Evolutionary conservation across 164 flowering plant genomes (phyloP).

Genomic region (Magnolia kwangsiensis): DNA sequence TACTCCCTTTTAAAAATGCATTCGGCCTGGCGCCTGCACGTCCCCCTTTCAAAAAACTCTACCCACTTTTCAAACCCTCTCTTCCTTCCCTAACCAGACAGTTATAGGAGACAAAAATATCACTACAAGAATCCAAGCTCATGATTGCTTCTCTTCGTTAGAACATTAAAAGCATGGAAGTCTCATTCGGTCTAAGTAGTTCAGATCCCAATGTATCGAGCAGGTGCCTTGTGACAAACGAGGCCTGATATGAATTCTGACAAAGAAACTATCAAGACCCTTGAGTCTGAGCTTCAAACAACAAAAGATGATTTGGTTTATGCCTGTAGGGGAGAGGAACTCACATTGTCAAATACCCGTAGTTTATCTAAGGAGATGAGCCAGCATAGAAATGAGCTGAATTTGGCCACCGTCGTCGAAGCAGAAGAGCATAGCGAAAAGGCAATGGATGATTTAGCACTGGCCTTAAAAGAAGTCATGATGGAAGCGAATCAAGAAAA

Average conservation of each 20-base stretch:
- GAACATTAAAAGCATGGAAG: conserved; percentile 25
- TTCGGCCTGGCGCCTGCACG: too few relatives aligned
- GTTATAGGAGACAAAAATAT: conserved; percentile 52
- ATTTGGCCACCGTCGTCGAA: conserved; percentile 33
- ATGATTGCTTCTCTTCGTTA: conserved; percentile 32
- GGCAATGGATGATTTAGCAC: conserved; percentile 83
- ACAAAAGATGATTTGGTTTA: conserved; percentile 22
- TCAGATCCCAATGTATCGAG: not conserved
- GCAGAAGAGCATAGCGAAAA: conserved; percentile 68
- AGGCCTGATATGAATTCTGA: not conserved
- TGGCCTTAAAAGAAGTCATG: conserved; percentile 69
- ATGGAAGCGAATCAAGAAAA: conserved; percentile 46
- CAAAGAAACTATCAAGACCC: not conserved
- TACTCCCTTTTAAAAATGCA: too few relatives aligned
- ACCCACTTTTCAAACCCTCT: too few relatives aligned
- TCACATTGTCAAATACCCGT: conserved; percentile 21
- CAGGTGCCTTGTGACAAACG: not conserved
- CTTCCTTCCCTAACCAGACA: conserved; percentile 39
- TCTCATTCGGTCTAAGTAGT: conserved; percentile 1
- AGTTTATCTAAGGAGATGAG: conserved; percentile 32
- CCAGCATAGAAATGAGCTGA: conserved; percentile 45
- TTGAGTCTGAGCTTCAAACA: conserved; percentile 17
- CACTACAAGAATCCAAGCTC: conserved; percentile 50
- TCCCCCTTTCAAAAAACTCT: too few relatives aligned
- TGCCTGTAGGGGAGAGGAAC: conserved; percentile 25